Percentiles rank a stretch among this genome's conserved stretches.
Conservation (phyloP, 2,329 filamentous ascomycete species). For the Dendryphion nanum region DNA sequence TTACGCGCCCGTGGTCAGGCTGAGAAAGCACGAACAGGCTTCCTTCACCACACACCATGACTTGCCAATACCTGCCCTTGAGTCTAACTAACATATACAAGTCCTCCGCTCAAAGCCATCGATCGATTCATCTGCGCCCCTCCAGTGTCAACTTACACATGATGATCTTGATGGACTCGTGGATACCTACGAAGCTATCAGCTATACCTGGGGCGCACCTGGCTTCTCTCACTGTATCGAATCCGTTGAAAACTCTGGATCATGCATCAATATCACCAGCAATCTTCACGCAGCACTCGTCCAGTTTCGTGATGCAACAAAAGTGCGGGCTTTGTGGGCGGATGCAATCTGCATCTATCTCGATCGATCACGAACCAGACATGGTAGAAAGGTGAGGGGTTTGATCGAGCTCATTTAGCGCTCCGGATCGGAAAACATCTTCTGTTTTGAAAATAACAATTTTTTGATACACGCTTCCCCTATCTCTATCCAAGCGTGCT, state of each 20-base stretch:
- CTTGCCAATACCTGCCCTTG: not conserved
- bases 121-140: not conserved
- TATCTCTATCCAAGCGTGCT: too few species aligned
- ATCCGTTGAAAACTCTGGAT: not conserved
- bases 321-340: not conserved
- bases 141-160: not conserved
- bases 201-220: not conserved
- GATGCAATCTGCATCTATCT: not conserved
- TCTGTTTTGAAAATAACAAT: too few species aligned
- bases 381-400: not conserved
- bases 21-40: too few species aligned
- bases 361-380: too few species aligned
- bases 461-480: too few species aligned
- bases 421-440: too few species aligned
- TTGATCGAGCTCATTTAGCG: too few species aligned
- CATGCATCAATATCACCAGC: not conserved
- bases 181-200: not conserved
- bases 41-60: too few species aligned
- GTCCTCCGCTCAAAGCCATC: not conserved
- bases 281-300: not conserved
- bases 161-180: not conserved
- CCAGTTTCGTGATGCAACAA: not conserved
- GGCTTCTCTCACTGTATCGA: not conserved
- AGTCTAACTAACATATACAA: not conserved
- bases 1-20: too few species aligned